Evolutionary conservation across 352 stramenopile genomes (phyloP).

Genomic region (Pythium brassicae): DNA sequence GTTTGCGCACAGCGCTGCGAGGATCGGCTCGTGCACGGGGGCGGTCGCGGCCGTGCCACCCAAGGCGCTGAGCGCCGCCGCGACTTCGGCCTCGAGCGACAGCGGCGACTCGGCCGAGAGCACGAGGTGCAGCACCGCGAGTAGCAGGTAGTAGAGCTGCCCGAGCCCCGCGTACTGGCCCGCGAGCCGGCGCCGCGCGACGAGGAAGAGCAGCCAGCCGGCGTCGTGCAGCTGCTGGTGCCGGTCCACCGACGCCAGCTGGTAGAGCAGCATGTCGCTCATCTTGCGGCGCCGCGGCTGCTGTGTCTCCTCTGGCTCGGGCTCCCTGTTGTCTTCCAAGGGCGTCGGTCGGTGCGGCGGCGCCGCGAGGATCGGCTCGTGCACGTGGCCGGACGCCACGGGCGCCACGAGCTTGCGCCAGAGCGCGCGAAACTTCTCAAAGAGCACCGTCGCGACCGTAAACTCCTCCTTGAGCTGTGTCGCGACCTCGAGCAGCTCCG

Average conservation of each 20-base stretch:
- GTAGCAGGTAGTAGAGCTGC: constrained; percentile 70
- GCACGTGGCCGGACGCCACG: background rate
- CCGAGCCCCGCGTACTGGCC: constrained; percentile 53
- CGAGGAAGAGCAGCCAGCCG: constrained; percentile 75
- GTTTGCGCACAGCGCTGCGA: constrained; percentile 41
- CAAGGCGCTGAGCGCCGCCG: constrained; percentile 69
- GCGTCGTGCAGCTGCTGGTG: constrained; percentile 47
- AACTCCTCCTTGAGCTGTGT: constrained; percentile 82
- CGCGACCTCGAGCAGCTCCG: constrained; percentile 61
- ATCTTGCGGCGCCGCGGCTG: constrained; percentile 17
- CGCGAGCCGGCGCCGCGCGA: constrained; percentile 41
- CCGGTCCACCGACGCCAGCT: constrained; percentile 9
- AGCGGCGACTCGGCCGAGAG: constrained; percentile 28
- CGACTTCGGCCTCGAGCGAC: constrained; percentile 76
- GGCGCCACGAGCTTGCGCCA: constrained; percentile 37
- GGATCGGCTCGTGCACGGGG: constrained; percentile 23
- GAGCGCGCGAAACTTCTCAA: constrained; percentile 71
- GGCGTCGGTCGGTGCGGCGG: too few species aligned
- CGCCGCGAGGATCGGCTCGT: constrained; percentile 9
- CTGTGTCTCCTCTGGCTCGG: constrained; percentile 17
- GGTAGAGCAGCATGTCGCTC: constrained; percentile 8
- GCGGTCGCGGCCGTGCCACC: constrained; percentile 17
- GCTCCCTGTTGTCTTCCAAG: too few species aligned
- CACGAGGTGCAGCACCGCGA: constrained; percentile 71
- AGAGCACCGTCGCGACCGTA: constrained; percentile 63